Evolutionary conservation across 768 basidiomycete species (phyloP), one percentile per base, ranked within the genome.

Genomic region (Clavulina sp.): DNA sequence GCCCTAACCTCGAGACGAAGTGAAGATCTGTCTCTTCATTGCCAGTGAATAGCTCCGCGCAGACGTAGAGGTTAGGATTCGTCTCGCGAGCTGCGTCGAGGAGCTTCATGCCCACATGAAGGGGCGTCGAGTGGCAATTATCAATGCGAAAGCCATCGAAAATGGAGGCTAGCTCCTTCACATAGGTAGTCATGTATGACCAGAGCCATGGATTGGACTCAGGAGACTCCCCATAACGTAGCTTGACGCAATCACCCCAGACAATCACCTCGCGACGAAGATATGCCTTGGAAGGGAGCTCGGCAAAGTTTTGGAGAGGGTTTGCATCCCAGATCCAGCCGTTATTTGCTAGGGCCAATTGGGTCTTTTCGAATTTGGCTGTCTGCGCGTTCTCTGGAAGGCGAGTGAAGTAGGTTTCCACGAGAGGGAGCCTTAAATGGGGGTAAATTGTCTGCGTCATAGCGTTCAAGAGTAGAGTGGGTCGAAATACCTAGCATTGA

Each of bases 291-390:
- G 93, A 97, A 0, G 84, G 84, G 26, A 77, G 75, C 13, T 85
- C 74, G 5, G 93, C 95, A 67, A 99, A 99, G 67, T 96, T 96
- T 57, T 80, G 73, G 16, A 97, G 73, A 0, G 95, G 93, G 61
- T 99, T 81, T 2, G 93, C 92, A 57, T 81, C 69, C 93, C 95
- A 99, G 57, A 99, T 89, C 95, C 95, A 99, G 2, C 95, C 95
- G 62, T 99, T 99, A 66, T 97, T 96, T 4, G 93, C 95, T 28
- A 99, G 69, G 2, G 84, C 81, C 61, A 89, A 84, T 13, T 73
- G 68, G 16, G 60, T 56, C 3, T 71, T 68, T 46, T 76, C 69
- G 49, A 70, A 68, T 55, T 71, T 71, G 29, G 60, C 50, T 0
- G 71, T 72, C 3, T 56, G 59, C 9, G 52, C 56, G 55, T 69